Conservation (phyloP, 2,329 filamentous ascomycete genomes). For the Fusarium virguliforme region DNA sequence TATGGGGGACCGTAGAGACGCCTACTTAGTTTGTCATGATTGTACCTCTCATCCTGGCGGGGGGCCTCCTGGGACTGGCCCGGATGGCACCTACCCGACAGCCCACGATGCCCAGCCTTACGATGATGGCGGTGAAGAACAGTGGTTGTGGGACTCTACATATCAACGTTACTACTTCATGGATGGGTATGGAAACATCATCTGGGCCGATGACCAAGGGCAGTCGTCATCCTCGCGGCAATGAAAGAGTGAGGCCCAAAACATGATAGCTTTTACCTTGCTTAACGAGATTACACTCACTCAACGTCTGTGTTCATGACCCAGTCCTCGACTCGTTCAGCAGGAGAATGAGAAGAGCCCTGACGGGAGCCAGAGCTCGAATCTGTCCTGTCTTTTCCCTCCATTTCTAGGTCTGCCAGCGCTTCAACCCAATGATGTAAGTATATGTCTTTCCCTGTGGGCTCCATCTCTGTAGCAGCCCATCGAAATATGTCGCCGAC, state of each 20-base stretch:
- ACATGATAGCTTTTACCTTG: not conserved
- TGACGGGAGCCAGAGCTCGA: conserved; percentile 6
- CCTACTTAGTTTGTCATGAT: not conserved
- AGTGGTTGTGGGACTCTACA: not conserved
- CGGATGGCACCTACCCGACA: not conserved
- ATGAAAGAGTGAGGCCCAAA: not conserved
- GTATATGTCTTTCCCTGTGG: conserved; percentile 19
- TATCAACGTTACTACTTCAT: not conserved
- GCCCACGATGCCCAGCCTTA: not conserved
- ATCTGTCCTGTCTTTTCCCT: conserved; percentile 8
- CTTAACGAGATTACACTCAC: not conserved
- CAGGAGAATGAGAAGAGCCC: not conserved
- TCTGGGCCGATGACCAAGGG: not conserved
- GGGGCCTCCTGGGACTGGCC: not conserved
- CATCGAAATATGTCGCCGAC: conserved; percentile 23
- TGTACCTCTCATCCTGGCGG: not conserved
- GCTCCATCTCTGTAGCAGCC: conserved; percentile 24
- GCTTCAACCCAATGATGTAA: conserved; percentile 21
- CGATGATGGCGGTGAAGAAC: not conserved
- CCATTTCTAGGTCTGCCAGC: conserved; percentile 17
- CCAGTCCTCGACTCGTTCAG: conserved; percentile 1
- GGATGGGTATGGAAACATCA: not conserved
- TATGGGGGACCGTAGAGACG: not conserved
- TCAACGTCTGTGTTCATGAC: not conserved
- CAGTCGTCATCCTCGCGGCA: not conserved